Evolutionary conservation across 148 eudicot genomes (phyloP).

Genomic region (Hydrangea macrophylla): DNA sequence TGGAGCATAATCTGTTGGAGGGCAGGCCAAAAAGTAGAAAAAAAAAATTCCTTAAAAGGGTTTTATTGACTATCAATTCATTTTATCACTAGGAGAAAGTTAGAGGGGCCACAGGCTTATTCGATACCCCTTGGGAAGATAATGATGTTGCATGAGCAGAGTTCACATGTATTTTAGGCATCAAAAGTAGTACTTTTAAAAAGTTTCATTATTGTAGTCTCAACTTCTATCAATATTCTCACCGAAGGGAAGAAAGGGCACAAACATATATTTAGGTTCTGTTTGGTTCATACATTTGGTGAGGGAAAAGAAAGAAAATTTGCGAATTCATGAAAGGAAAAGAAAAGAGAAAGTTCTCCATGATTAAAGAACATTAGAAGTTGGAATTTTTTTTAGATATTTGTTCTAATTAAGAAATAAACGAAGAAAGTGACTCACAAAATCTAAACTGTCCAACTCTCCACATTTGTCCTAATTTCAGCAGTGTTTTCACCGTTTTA

Average conservation of each 20-base stretch:
- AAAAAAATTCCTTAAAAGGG: conserved; percentile 3
- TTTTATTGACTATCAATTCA: background rate
- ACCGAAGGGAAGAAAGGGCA: conserved; percentile 23
- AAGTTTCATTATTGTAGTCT: conserved; percentile 19
- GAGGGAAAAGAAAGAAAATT: too few species aligned
- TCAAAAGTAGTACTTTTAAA: conserved; percentile 32
- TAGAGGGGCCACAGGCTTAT: conserved; percentile 19
- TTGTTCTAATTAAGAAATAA: too few species aligned
- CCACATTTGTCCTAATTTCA: too few species aligned
- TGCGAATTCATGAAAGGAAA: too few species aligned
- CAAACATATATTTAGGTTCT: too few species aligned
- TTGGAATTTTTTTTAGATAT: too few species aligned
- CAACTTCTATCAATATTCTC: conserved; percentile 21
- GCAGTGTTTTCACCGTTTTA: too few species aligned
- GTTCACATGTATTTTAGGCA: conserved; percentile 22
- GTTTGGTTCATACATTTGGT: too few species aligned
- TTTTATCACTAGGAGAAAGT: conserved; percentile 5
- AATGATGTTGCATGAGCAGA: conserved; percentile 23
- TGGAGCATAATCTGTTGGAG: conserved; percentile 20
- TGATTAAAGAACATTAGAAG: background rate
- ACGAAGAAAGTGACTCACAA: too few species aligned
- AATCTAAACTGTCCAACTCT: too few species aligned
- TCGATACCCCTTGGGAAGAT: conserved; percentile 37
- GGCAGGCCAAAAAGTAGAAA: conserved; percentile 15
- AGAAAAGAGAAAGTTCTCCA: too few species aligned